phyloP scores from a whole-genome alignment of 192 early-diverging fungal species.

The Coemansia sp. region DNA sequence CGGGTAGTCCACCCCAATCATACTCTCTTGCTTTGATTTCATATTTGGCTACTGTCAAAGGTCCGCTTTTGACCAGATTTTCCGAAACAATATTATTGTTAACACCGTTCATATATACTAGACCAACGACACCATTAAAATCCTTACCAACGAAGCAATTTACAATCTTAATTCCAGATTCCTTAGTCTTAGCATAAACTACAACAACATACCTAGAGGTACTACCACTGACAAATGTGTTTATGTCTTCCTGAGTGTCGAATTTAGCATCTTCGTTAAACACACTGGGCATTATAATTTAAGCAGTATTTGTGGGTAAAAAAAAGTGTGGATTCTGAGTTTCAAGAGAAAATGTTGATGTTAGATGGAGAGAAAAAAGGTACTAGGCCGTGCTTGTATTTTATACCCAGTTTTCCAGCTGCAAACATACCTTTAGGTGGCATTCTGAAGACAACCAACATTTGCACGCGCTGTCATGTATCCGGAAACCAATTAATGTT shows the following conservation, averaged over 20 bases:
- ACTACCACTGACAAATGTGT: too few species aligned
- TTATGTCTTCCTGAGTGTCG: too few species aligned
- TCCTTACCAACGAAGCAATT: background rate
- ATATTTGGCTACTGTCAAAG: too few species aligned
- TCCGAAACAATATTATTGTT: too few species aligned
- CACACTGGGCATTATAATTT: too few species aligned
- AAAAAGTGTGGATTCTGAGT: background rate
- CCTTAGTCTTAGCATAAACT: background rate
- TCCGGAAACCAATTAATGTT: background rate
- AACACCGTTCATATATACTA: background rate
- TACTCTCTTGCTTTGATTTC: too few species aligned
- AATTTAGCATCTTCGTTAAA: too few species aligned
- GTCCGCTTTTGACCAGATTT: too few species aligned
- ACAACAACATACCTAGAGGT: too few species aligned
- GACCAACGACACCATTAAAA: background rate
- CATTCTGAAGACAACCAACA: background rate
- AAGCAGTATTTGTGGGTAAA: too few species aligned
- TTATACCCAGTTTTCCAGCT: background rate
- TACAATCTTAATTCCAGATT: background rate
- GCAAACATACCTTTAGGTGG: background rate
- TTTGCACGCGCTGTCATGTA: background rate
- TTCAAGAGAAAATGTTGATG: conserved; percentile 1
- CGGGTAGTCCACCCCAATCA: too few species aligned
- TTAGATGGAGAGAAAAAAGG: too few species aligned
- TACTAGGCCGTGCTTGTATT: background rate